These are phyloP conservation scores for Fusarium sp. DNA, from an alignment of 2,329 filamentous ascomycete species.

Conservation along the genomic window DNA sequence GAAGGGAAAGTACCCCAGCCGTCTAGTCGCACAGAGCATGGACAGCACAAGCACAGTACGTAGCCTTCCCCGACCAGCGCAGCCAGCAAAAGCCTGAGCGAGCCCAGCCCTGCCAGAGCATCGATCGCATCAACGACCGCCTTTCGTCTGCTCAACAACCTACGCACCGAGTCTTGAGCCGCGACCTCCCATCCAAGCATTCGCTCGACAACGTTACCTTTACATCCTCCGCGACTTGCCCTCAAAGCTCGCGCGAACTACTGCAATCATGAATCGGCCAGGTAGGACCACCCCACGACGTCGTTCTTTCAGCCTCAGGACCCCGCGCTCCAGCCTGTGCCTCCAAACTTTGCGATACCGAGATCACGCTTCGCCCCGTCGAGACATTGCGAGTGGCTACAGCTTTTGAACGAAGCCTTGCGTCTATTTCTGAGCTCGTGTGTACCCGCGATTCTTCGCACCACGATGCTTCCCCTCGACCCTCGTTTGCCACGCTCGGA, in stretches of 20 bases:
- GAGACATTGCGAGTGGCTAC: conserved; percentile 13
- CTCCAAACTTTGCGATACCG: conserved; percentile 36
- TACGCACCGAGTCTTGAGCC: conserved; percentile 27
- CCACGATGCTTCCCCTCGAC: conserved; percentile 30
- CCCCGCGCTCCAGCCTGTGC: conserved; percentile 33
- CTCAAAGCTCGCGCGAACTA: conserved; percentile 39
- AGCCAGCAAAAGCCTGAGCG: conserved; percentile 35
- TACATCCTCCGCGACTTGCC: conserved; percentile 13
- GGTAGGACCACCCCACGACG: conserved; percentile 56
- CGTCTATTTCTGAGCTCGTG: conserved; percentile 26
- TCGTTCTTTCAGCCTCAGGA: conserved; percentile 41
- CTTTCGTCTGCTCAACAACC: conserved; percentile 38
- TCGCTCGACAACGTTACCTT: conserved; percentile 27
- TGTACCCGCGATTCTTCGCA: conserved; percentile 22
- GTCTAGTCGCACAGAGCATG: conserved; percentile 6
- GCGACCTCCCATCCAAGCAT: conserved; percentile 25
- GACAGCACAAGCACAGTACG: not conserved
- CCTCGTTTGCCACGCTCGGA: conserved; percentile 21
- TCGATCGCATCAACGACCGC: conserved; percentile 36
- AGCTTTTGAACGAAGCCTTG: conserved; percentile 15
- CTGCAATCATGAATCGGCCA: conserved; percentile 65
- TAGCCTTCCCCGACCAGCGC: conserved; percentile 43
- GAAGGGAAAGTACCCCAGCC: conserved; percentile 17
- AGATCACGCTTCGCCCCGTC: conserved; percentile 26
- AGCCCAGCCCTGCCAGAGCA: conserved; percentile 31